Evolutionary conservation across 768 basidiomycete genomes (phyloP).

Genomic region (Leccinum subtestaceum): DNA sequence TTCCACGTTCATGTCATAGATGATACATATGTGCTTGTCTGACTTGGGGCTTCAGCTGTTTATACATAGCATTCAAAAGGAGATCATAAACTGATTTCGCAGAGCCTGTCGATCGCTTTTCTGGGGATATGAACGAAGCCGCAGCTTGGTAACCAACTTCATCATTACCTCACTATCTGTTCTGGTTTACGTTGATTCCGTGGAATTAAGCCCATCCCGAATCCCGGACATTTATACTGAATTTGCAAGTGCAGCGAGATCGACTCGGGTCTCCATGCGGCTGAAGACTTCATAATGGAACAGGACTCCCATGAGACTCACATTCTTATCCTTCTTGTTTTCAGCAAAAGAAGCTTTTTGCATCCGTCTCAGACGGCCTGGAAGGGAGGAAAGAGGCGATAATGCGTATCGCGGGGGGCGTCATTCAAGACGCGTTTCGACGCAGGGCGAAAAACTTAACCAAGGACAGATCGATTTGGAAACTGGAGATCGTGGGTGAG

Average conservation of each 20-base stretch:
- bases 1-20: slow-evolving; percentile 13
- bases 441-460: slow-evolving; percentile 1
- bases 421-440: not conserved
- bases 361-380: not conserved
- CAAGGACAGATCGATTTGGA: slow-evolving; percentile 10
- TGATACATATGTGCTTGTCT: not conserved
- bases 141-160: slow-evolving; percentile 24
- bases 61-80: slow-evolving; percentile 2
- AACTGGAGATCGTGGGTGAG: slow-evolving; percentile 1
- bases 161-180: slow-evolving; percentile 30
- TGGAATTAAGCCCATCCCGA: slow-evolving; percentile 17
- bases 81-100: not conserved
- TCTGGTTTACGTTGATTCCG: slow-evolving; percentile 29
- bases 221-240: not conserved
- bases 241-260: slow-evolving; percentile 21
- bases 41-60: slow-evolving; percentile 1
- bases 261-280: slow-evolving; percentile 17
- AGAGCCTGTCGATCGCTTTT: slow-evolving; percentile 18
- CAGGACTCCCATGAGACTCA: not conserved
- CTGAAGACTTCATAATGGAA: not conserved
- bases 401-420: slow-evolving; percentile 15
- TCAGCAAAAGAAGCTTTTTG: not conserved
- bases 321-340: not conserved
- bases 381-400: slow-evolving; percentile 13
- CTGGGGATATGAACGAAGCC: slow-evolving; percentile 19